Base-by-base conservation (phyloP, 1,139 yeast species). In the Yamadazyma membranifaciens region DNA sequence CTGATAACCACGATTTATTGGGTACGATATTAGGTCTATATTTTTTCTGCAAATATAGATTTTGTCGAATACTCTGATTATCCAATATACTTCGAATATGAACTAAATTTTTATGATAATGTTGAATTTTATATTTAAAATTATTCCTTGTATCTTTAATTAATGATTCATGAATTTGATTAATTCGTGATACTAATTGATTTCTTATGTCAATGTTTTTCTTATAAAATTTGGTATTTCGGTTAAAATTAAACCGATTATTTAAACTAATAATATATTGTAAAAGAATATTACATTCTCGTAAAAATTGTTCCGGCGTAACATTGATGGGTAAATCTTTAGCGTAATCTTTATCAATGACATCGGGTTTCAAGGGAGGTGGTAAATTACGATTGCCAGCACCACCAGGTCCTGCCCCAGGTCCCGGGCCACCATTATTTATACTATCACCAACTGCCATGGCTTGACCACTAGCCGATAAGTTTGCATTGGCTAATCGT, bases 221-320 rank as follows among this genome's bases (percentile, higher is more conserved):
- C 27, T 43, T 44, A 31, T 40, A 40, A 36, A 32, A 47, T n/a
- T 44, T 38, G 1, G 50, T 40, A 16, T 45, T 43, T 15, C 52
- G 51, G 22, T 50, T 45, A 30, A 47, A 45, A 31, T 48, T 54
- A 22, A 54, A 39, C 33, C 51, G 53, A 12, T 45, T 45, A 37
- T 54, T 49, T 17, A 61, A 33, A 16, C 55, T 55, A 11, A 65
- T 62, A 5, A 66, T 51, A 40, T 63, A 59, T 42, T 63, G 69
- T 17, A 66, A 52, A 14, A 65, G 51, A 40, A 55, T 56, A 37
- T 62, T 62, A 14, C 63, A 65, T 44, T 66, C 72, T 38, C 67
- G 51, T 11, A 64, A 49, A 33, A 66, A 53, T 52, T 55, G 55
- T 30, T 66, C 71, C 4, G 65, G 60, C 4, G 59, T 53, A 22